Evolutionary conservation across 768 basidiomycete genomes (phyloP).

Genomic region (Exidia glandulosa): DNA sequence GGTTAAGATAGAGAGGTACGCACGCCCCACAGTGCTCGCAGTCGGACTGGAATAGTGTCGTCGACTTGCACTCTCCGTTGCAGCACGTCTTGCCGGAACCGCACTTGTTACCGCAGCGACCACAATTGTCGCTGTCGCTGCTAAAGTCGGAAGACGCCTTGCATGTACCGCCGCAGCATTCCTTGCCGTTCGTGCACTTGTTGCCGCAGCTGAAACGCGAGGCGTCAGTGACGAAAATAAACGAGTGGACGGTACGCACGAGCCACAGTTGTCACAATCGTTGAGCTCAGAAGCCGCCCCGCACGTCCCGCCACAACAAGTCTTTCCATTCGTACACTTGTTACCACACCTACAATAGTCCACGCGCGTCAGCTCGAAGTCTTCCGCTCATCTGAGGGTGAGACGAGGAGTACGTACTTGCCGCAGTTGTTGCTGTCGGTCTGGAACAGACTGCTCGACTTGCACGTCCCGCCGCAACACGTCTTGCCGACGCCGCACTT

Average conservation of each 20-base stretch:
- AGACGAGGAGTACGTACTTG: not conserved
- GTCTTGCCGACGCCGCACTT: not conserved
- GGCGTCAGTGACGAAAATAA: too few species aligned
- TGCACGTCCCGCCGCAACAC: not conserved
- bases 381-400: not conserved
- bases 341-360: not conserved
- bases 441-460: not conserved
- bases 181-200: not conserved
- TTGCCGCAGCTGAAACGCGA: too few species aligned
- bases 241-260: too few species aligned
- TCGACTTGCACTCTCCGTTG: not conserved
- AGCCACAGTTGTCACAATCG: not conserved
- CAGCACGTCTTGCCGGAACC: not conserved
- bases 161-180: not conserved
- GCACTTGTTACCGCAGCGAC: not conserved
- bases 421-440: not conserved
- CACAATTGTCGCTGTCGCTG: not conserved
- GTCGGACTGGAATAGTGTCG: not conserved
- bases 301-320: not conserved
- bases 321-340: not conserved
- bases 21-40: not conserved
- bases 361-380: not conserved
- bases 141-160: not conserved
- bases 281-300: not conserved
- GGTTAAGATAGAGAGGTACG: not conserved